Conservation (phyloP, 345 rosid genomes). For the Eucalyptus polybractea region DNA sequence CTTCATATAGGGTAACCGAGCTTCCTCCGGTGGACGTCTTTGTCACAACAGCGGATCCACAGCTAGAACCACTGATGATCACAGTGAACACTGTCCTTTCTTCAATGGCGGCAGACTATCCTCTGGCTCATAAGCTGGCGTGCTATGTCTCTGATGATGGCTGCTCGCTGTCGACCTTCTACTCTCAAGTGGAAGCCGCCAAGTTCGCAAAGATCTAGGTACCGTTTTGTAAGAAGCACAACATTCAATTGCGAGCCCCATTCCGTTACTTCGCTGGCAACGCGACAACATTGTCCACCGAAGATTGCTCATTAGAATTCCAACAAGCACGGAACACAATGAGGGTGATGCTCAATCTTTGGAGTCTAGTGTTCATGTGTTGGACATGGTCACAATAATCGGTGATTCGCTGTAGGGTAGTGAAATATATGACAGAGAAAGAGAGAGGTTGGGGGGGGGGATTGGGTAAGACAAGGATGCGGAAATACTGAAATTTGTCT, state of each 20-base stretch:
- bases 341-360: constrained; percentile 23
- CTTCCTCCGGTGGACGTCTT: constrained; percentile 50
- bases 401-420: neutral
- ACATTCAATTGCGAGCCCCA: constrained; percentile 49
- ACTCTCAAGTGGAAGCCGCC: constrained; percentile 42
- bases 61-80: constrained; percentile 30
- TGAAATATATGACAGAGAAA: neutral
- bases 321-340: constrained; percentile 18
- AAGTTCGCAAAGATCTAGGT: constrained; percentile 40
- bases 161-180: constrained; percentile 42
- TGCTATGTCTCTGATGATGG: constrained; percentile 48
- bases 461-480: neutral
- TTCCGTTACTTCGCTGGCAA: constrained; percentile 35
- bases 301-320: constrained; percentile 12
- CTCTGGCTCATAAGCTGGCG: constrained; percentile 25
- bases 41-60: constrained; percentile 34
- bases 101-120: constrained; percentile 41
- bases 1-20: constrained; percentile 13
- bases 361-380: neutral
- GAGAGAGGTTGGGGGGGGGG: neutral
- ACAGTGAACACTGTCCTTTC: constrained; percentile 41
- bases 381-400: neutral
- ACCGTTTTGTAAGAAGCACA: constrained; percentile 12
- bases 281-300: neutral
- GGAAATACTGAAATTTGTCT: neutral